Evolutionary conservation across 163 green algal genomes (phyloP), one percentile per base, ranked within the genome.

Genomic region (Scenedesmus sp.): DNA sequence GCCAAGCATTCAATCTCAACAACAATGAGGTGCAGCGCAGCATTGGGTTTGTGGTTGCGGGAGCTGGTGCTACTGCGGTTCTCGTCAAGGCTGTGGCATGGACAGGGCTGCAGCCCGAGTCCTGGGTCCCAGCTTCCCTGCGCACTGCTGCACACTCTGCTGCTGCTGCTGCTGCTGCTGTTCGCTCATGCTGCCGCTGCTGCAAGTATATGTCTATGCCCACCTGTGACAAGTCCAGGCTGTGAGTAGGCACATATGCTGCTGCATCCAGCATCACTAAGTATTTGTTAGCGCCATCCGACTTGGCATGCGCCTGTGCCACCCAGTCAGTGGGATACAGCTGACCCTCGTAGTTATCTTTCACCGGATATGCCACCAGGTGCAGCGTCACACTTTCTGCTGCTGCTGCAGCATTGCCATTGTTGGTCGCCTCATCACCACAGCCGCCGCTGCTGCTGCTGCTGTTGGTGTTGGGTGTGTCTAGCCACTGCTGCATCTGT

Each of bases 351-450:
- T 96, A 96, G 89, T 97, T 97, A 81, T 95, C 95, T 74, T 97
- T 93, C 10, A 92, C 94, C 0, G 96, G 95, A 62, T 95, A 95
- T 3, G 94, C 95, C 90, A 97, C 96, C 46, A 97, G 92, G 87
- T 91, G 93, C 56, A 79, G 89, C 2, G 91, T 87, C 8, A 74
- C 57, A 54, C 46, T 46, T 46, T 46, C 34, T 20, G 77, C 26
- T 26, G n/a, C 16, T 26, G 54, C 8, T 18, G 8, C 79, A 26
- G 8, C 79, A 26, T 9, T 23, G 70, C 12, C 70, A 26, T 23
- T 7, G 18, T 7, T 23, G 70, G 0, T 23, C 0, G 15, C 70
- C 70, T 18, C 3, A 18, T 26, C 16, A 8, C 8, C 57, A 55
- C 82, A 74, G 46, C 82, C n/a, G 82, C 34, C 7, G 8, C 8